Conservation (phyloP, 306 rosid species). For the Parietaria judaica region DNA sequence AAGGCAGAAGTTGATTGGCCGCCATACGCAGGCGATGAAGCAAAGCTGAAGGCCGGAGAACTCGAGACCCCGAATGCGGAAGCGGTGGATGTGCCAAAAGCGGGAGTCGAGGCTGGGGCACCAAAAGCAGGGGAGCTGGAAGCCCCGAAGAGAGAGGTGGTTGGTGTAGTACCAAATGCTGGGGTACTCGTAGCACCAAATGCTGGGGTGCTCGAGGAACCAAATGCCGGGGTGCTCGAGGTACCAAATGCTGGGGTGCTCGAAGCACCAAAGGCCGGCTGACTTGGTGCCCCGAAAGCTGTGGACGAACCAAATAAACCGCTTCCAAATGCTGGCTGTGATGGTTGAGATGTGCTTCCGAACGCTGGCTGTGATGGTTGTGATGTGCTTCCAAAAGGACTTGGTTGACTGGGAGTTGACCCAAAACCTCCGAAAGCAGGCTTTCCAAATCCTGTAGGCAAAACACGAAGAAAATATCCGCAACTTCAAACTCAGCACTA, state of each 20-base stretch:
- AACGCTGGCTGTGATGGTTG: constrained; percentile 85
- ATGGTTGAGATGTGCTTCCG: constrained; percentile 74
- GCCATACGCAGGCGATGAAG: constrained; percentile 16
- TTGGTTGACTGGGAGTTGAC: constrained; percentile 59
- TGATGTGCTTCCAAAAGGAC: constrained; percentile 62
- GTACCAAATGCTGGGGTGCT: constrained; percentile 54
- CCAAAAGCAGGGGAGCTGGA: constrained; percentile 43
- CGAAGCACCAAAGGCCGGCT: too few species aligned
- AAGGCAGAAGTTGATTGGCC: too few species aligned
- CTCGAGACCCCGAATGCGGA: constrained; percentile 76
- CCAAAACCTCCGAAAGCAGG: constrained; percentile 81
- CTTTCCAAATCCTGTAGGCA: constrained; percentile 58
- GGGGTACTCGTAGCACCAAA: constrained; percentile 45
- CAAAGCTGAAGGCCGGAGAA: constrained; percentile 61
- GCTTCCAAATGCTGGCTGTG: constrained; percentile 25
- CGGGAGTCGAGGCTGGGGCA: constrained; percentile 32
- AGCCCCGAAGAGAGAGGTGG: constrained; percentile 29
- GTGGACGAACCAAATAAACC: too few species aligned
- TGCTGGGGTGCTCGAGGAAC: constrained; percentile 52
- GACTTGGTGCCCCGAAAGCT: too few species aligned
- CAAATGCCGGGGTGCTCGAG: constrained; percentile 44
- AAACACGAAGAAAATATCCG: neutral
- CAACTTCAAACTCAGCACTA: too few species aligned
- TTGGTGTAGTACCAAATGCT: neutral
- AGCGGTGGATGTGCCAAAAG: constrained; percentile 54